Base-by-base conservation (phyloP, 169 alveolate species). In the Plasmodium coatneyi region DNA sequence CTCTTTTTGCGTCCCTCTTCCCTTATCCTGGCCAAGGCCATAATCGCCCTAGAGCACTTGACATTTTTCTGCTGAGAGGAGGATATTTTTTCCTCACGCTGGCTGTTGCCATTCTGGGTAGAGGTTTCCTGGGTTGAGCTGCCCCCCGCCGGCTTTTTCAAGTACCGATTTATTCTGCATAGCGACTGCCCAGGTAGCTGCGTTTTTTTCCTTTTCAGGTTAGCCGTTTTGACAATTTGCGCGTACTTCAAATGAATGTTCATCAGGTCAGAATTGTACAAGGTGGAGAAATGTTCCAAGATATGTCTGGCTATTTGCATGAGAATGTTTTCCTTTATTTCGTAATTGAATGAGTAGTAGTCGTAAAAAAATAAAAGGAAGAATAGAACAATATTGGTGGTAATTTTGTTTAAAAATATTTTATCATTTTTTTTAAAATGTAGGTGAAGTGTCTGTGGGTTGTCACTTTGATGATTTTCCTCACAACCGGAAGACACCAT, bases 361-460 rank as follows among this genome's bases (percentile, higher is more conserved):
- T 89, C 94, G 81, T 89, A 89, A 89, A 89, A 89, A 46, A 89
- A 89, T 89, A 89, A 66, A 25, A 89, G 90, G 32, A 89, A 89
- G 49, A 89, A 89, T 89, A 89, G 30, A 7, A 89, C 49, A 89
- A 89, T 89, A 60, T 78, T 89, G 10, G 90, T 89, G 66, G 94
- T 89, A 60, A 89, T 32, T 43, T 89, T 89, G 79, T 89, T 89
- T 79, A 89, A 12, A 80, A 79, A 89, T 80, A n/a, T n/a, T 89
- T 89, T 89, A 80, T 89, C 82, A 79, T 49, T 89, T 36, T 80
- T 80, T 49, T 36, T 84, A 71, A 12, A 71, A 10, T 43, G 30
- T 22, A 84, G 22, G 30, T 71, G 83, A 28, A 70, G 6, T 71
- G 28, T 10, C 19, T 32, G 56, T 46, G 56, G 25, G 25, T 6